These are phyloP conservation scores for Hortiboletus campestris DNA, from an alignment of 768 basidiomycete species.

Conservation along the genomic window DNA sequence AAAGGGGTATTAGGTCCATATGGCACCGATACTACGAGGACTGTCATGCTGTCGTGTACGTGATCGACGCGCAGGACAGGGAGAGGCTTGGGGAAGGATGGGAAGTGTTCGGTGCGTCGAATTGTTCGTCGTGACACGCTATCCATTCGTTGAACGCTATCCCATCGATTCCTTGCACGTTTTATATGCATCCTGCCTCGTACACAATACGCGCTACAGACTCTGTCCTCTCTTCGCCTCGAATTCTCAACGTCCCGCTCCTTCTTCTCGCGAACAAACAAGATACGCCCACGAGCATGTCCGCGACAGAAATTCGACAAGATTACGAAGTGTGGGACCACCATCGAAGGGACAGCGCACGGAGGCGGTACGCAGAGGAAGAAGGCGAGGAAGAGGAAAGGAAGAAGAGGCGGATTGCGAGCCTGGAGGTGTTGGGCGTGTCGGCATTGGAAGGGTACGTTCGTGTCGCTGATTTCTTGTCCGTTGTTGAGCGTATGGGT, in stretches of 20 bases:
- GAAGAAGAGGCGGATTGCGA: conserved; percentile 60
- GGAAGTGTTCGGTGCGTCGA: conserved; percentile 87
- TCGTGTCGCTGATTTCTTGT: background rate
- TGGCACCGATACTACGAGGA: conserved; percentile 96
- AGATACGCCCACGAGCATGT: conserved; percentile 75
- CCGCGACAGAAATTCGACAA: conserved; percentile 87
- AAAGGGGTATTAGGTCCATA: conserved; percentile 88
- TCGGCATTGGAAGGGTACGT: conserved; percentile 88
- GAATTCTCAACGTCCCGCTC: conserved; percentile 86
- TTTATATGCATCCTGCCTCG: too few relatives aligned
- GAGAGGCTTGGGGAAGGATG: conserved; percentile 91
- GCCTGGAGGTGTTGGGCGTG: conserved; percentile 85
- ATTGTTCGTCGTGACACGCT: too few relatives aligned
- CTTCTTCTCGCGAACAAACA: conserved; percentile 96
- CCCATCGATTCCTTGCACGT: background rate
- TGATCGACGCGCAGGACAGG: conserved; percentile 90
- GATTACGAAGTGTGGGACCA: conserved; percentile 88
- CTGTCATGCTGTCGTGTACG: conserved; percentile 94
- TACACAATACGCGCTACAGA: conserved; percentile 42
- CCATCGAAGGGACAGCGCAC: conserved; percentile 65
- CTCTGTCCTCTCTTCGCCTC: conserved; percentile 81
- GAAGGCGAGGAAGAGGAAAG: conserved; percentile 44
- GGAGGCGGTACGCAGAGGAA: conserved; percentile 49
- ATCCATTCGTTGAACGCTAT: background rate
- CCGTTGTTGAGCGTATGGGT: background rate